These are phyloP conservation scores for Wallacemonas rigidus DNA, from an alignment of 208 protist genomes.

Conservation along the genomic window DNA sequence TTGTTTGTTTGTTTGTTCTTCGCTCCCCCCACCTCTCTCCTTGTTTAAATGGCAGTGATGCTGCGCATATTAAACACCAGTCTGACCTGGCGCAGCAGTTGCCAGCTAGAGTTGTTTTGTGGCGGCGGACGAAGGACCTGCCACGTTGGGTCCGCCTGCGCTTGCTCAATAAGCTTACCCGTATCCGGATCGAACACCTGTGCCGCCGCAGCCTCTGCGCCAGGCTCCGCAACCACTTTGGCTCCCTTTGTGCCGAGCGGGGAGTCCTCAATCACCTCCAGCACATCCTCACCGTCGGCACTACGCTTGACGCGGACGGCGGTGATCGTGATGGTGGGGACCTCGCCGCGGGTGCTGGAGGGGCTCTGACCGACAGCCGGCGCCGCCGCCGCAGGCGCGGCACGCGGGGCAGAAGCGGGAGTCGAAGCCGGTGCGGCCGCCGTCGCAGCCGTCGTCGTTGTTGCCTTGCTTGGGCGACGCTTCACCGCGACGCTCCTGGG, in stretches of 20 bases:
- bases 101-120: slow-evolving; percentile 23
- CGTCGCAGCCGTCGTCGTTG: neutral
- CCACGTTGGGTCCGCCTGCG: slow-evolving; percentile 29
- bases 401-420: neutral
- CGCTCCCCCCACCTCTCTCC: neutral
- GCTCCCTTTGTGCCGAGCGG: neutral
- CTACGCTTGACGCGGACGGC: slow-evolving; percentile 2
- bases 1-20: neutral
- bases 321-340: slow-evolving; percentile 10
- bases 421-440: neutral
- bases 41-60: slow-evolving; percentile 23
- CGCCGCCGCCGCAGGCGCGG: neutral
- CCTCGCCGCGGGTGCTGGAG: neutral
- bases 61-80: slow-evolving; percentile 37
- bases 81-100: slow-evolving; percentile 33
- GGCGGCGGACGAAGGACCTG: slow-evolving; percentile 23
- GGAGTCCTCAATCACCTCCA: neutral
- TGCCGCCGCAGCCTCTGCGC: neutral
- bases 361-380: neutral
- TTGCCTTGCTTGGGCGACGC: slow-evolving; percentile 2
- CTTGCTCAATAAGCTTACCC: slow-evolving; percentile 21
- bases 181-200: neutral
- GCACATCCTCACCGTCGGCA: slow-evolving; percentile 10
- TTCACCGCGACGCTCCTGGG: neutral
- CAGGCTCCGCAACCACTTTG: neutral